Conservation (phyloP, 2,329 filamentous ascomycete species). For the Xylariomycetidae sp. region DNA sequence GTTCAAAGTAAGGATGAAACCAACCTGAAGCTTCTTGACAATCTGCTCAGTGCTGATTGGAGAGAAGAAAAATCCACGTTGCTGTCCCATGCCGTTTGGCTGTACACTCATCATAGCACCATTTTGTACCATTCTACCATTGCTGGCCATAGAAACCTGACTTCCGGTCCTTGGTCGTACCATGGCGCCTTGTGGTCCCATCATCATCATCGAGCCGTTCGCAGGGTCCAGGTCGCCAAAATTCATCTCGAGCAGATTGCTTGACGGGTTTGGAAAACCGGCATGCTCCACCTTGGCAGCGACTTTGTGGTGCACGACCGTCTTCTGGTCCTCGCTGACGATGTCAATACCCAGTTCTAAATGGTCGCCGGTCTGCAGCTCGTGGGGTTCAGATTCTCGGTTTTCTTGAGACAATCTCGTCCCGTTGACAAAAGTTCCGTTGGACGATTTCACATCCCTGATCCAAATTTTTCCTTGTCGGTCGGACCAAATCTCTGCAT, state of each 20-base stretch:
- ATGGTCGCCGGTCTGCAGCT: conserved; percentile 85
- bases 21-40: conserved; percentile 78
- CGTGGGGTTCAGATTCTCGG: conserved; percentile 91
- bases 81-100: conserved; percentile 60
- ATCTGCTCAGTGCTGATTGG: conserved; percentile 93
- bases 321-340: conserved; percentile 97
- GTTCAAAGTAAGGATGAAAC: conserved; percentile 19
- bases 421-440: conserved; percentile 97
- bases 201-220: conserved; percentile 68
- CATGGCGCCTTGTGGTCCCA: conserved; percentile 62
- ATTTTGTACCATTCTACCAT: conserved; percentile 56
- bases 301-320: conserved; percentile 96
- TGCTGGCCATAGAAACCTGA: conserved; percentile 58
- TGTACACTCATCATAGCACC: conserved; percentile 45
- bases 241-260: conserved; percentile 79
- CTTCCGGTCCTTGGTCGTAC: conserved; percentile 67
- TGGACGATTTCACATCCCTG: conserved; percentile 95
- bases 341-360: conserved; percentile 97
- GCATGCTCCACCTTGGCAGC: conserved; percentile 95
- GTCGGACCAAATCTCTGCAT: conserved; percentile 90
- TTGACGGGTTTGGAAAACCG: conserved; percentile 70
- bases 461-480: conserved; percentile 88
- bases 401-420: conserved; percentile 88
- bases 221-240: conserved; percentile 88
- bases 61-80: conserved; percentile 79